These are phyloP conservation scores for Fusarium papillatum DNA, from an alignment of 2,329 filamentous ascomycete genomes.

Conservation along the genomic window DNA sequence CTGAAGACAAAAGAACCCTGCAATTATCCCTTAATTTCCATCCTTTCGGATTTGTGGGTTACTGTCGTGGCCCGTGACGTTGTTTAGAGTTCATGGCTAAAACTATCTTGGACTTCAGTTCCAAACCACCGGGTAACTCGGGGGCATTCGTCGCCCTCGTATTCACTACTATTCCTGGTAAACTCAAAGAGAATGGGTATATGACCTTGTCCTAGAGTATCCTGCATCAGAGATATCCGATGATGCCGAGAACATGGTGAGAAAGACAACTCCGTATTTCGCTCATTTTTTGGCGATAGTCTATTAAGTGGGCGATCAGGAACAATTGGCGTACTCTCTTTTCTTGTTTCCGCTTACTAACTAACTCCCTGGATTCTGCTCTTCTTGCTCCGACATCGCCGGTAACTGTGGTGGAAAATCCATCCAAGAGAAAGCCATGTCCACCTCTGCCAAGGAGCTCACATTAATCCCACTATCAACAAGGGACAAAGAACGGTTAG, in stretches of 20 bases:
- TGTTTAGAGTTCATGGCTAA: not conserved
- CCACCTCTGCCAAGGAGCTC: not conserved
- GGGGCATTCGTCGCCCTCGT: not conserved
- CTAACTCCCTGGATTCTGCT: not conserved
- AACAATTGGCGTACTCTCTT: not conserved
- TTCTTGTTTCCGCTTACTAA: not conserved
- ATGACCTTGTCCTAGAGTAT: not conserved
- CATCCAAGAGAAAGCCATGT: not conserved
- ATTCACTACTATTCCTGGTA: not conserved
- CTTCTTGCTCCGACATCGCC: not conserved
- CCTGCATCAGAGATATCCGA: not conserved
- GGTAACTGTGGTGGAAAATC: not conserved
- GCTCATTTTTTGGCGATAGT: not conserved
- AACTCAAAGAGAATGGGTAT: not conserved
- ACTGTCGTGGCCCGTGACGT: not conserved
- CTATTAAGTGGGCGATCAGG: not conserved
- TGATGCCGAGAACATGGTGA: not conserved
- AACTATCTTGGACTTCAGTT: not conserved
- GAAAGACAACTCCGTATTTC: not conserved
- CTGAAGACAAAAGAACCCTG: not conserved
- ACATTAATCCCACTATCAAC: not conserved
- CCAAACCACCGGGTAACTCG: not conserved
- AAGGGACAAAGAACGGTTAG: not conserved
- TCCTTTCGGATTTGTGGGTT: not conserved
- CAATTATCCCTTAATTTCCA: not conserved